Conservation (phyloP, 1,139 yeast genomes). For the Hansenula lynferdii region DNA sequence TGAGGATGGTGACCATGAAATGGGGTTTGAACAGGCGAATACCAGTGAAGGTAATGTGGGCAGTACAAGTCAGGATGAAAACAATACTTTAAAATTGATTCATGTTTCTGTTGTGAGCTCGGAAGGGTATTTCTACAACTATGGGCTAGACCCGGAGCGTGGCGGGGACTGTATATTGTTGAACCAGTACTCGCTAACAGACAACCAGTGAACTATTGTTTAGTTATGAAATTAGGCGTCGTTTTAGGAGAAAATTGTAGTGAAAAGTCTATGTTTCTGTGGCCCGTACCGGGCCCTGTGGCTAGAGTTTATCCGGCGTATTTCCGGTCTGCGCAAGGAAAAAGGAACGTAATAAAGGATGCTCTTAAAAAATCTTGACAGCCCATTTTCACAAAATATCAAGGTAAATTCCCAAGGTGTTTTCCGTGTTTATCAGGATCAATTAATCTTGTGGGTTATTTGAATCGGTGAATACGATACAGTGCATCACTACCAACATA, state of each 20-base stretch:
- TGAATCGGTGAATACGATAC: too few relatives aligned
- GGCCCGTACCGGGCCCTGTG: background rate
- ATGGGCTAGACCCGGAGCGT: conserved; percentile 79
- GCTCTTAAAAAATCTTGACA: too few relatives aligned
- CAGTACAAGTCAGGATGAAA: conserved; percentile 30
- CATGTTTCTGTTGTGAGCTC: conserved; percentile 80
- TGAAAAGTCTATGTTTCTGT: background rate
- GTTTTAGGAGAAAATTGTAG: background rate
- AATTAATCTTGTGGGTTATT: too few relatives aligned
- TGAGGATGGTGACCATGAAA: conserved; percentile 2
- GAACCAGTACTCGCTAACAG: conserved; percentile 52
- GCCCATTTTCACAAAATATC: too few relatives aligned
- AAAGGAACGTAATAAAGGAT: too few relatives aligned
- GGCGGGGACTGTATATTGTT: conserved; percentile 91
- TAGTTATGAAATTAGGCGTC: background rate
- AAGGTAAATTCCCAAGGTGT: too few relatives aligned
- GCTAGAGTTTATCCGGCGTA: too few relatives aligned
- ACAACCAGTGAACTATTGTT: conserved; percentile 7
- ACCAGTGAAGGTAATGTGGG: background rate
- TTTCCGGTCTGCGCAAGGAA: too few relatives aligned
- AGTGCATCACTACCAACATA: too few relatives aligned
- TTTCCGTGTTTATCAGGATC: too few relatives aligned
- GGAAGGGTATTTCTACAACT: conserved; percentile 82
- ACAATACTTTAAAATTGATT: conserved; percentile 42
- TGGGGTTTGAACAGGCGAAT: conserved; percentile 2